Conservation (phyloP, 768 basidiomycete genomes). For the Lyophyllum shimeji region DNA sequence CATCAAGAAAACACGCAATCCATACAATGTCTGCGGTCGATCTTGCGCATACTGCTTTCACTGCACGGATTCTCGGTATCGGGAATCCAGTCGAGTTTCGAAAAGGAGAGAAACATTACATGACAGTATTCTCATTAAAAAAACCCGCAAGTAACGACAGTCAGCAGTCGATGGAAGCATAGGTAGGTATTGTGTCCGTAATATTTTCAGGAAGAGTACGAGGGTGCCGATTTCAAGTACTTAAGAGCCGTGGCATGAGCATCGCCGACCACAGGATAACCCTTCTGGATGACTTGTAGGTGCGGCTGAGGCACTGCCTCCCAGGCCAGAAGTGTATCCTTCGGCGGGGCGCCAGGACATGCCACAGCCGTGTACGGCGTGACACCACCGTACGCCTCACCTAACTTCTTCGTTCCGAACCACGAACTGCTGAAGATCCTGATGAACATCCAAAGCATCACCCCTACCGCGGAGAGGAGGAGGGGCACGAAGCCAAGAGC, state of each 20-base stretch:
- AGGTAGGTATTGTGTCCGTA: not conserved
- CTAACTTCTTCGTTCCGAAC: not conserved
- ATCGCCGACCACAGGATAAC: constrained; percentile 7
- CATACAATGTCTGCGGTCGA: too few species aligned
- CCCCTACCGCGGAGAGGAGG: constrained; percentile 6
- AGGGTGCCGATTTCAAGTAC: constrained; percentile 8
- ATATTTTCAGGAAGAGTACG: not conserved
- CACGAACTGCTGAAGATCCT: not conserved
- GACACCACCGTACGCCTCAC: constrained; percentile 8
- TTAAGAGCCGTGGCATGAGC: constrained; percentile 4
- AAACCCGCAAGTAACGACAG: not conserved
- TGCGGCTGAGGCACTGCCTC: constrained; percentile 3
- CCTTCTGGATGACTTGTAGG: constrained; percentile 8
- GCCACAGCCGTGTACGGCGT: constrained; percentile 1
- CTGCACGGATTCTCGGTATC: too few species aligned
- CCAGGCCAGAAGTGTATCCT: constrained; percentile 10
- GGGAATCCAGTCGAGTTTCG: too few species aligned
- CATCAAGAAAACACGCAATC: too few species aligned
- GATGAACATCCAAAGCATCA: constrained; percentile 9
- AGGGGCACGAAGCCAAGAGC: constrained; percentile 18
- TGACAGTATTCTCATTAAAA: not conserved
- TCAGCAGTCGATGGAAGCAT: not conserved
- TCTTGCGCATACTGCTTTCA: too few species aligned
- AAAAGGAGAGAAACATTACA: not conserved
- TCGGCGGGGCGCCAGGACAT: not conserved